These are phyloP conservation scores for Dactylellina cionopaga DNA, from an alignment of 2,329 filamentous ascomycete species.

Conservation along the genomic window DNA sequence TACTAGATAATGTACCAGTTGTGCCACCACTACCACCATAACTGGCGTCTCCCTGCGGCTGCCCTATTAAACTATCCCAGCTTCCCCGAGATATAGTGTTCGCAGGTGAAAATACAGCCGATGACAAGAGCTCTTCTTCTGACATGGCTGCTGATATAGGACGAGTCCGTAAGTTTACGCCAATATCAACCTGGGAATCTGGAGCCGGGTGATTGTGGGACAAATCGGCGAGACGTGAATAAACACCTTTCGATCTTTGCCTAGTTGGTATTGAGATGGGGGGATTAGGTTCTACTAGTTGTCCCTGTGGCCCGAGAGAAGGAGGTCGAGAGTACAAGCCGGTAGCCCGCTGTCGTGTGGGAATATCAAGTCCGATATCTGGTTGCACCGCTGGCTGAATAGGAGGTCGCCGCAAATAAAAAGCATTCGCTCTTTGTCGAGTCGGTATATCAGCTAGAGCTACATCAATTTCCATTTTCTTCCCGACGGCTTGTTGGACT, in stretches of 20 bases:
- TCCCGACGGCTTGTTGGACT: not conserved
- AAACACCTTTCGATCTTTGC: not conserved
- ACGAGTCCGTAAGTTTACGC: conserved; percentile 5
- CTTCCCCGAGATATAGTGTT: not conserved
- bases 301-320: too few relatives aligned
- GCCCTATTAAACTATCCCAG: not conserved
- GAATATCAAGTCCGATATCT: not conserved
- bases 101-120: too few relatives aligned
- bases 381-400: not conserved
- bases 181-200: not conserved
- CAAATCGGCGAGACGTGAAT: not conserved
- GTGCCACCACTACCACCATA: conserved; percentile 6
- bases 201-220: not conserved
- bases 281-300: too few relatives aligned
- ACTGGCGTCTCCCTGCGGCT: not conserved
- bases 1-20: conserved; percentile 16
- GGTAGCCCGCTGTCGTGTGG: too few relatives aligned
- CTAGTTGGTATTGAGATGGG: conserved; percentile 1
- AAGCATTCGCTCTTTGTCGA: conserved; percentile 12
- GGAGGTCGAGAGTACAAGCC: too few relatives aligned
- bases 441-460: not conserved
- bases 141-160: not conserved
- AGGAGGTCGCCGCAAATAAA: not conserved
- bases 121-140: too few relatives aligned
- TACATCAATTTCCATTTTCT: not conserved